These are phyloP conservation scores for Trichoderma polysporum DNA, from an alignment of 2,329 filamentous ascomycete genomes.

Conservation along the genomic window DNA sequence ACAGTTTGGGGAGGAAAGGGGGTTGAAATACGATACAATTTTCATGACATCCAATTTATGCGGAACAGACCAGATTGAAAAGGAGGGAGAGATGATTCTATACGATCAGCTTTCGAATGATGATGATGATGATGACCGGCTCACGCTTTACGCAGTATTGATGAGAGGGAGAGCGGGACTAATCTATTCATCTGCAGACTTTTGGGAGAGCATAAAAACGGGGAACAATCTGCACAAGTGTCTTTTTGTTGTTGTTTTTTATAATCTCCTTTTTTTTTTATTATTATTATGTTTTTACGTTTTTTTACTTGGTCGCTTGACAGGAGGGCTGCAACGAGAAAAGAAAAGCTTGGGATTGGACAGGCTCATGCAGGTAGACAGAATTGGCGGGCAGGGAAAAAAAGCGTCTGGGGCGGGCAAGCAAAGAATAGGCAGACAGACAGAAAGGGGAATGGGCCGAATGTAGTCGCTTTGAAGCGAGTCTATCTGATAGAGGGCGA, in stretches of 20 bases:
- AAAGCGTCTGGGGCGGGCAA: neutral
- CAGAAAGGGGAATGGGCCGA: neutral
- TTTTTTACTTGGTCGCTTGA: constrained; percentile 13
- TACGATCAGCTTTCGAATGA: constrained; percentile 18
- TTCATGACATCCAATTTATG: constrained; percentile 12
- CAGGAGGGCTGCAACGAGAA: constrained; percentile 9
- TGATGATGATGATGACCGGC: constrained; percentile 17
- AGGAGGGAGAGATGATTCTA: constrained; percentile 21
- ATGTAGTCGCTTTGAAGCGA: constrained; percentile 4
- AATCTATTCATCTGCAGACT: constrained; percentile 18
- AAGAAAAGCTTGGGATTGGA: constrained; percentile 7
- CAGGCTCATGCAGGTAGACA: neutral
- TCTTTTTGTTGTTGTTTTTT: constrained; percentile 18
- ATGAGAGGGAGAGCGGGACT: neutral
- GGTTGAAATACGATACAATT: constrained; percentile 17
- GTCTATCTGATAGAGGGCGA: constrained; percentile 10
- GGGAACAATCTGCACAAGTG: constrained; percentile 29
- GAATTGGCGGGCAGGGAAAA: neutral
- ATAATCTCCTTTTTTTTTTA: neutral
- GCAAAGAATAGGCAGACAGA: neutral
- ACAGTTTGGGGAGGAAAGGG: constrained; percentile 2
- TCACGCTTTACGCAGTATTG: constrained; percentile 15
- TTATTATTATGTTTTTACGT: neutral
- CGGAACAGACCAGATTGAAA: constrained; percentile 19
- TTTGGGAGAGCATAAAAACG: constrained; percentile 20